Evolutionary conservation across 768 basidiomycete species (phyloP).

Genomic region (Amanita muscaria): DNA sequence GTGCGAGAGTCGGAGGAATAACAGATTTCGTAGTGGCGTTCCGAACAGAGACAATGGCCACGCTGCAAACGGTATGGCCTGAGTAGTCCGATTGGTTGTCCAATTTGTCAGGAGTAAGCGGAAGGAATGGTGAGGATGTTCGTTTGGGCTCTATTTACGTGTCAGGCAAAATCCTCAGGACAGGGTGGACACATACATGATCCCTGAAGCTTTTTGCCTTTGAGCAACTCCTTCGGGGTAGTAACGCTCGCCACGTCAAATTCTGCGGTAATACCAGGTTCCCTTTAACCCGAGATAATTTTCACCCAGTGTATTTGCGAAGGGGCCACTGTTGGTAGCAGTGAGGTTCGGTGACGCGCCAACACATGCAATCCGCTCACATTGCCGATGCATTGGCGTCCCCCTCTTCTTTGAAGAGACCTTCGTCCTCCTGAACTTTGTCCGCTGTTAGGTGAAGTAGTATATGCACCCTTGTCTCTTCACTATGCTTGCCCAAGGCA

Average conservation of each 20-base stretch:
- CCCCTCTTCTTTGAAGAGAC: slow-evolving; percentile 40
- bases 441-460: slow-evolving; percentile 23
- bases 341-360: not conserved
- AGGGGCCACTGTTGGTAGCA: slow-evolving; percentile 50
- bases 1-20: slow-evolving; percentile 7
- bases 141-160: slow-evolving; percentile 42
- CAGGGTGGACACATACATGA: slow-evolving; percentile 25
- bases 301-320: slow-evolving; percentile 81
- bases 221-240: slow-evolving; percentile 72
- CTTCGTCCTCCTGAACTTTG: slow-evolving; percentile 42
- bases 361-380: slow-evolving; percentile 15
- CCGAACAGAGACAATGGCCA: slow-evolving; percentile 22
- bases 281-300: slow-evolving; percentile 88
- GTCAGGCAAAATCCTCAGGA: not conserved
- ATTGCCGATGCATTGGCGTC: slow-evolving; percentile 32
- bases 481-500: no score
- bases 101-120: slow-evolving; percentile 54
- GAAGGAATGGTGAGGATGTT: slow-evolving; percentile 68
- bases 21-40: slow-evolving; percentile 10
- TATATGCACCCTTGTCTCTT: slow-evolving; percentile 1
- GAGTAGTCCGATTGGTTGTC: slow-evolving; percentile 83
- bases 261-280: slow-evolving; percentile 82
- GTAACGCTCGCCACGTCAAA: slow-evolving; percentile 69
- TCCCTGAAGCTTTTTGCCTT: slow-evolving; percentile 46
- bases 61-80: slow-evolving; percentile 54